Percentiles rank a stretch among this genome's conserved stretches.
These are phyloP conservation scores for Orbilia brochopaga DNA, from an alignment of 2,329 filamentous ascomycete genomes.

Conservation along the genomic window DNA sequence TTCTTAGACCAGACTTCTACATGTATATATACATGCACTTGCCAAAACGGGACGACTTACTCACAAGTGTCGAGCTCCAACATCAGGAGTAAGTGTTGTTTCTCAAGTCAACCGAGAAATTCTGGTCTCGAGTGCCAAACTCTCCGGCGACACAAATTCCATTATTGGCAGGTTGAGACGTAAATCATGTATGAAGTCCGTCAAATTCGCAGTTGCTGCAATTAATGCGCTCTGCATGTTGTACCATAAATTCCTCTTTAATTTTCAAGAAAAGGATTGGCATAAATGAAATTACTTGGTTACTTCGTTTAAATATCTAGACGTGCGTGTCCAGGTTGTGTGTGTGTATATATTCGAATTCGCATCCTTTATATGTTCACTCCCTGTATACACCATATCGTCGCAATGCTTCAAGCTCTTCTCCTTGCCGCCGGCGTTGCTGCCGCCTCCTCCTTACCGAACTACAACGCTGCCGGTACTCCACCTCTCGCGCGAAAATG, in stretches of 20 bases:
- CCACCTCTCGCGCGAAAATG: slow-evolving; percentile 51
- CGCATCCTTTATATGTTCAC: neutral
- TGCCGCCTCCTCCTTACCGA: slow-evolving; percentile 12
- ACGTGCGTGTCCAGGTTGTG: neutral
- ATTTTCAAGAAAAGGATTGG: neutral
- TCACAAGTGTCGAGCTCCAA: slow-evolving; percentile 11
- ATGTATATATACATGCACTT: too few relatives aligned
- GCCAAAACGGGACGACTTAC: slow-evolving; percentile 6
- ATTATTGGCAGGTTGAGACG: slow-evolving; percentile 13
- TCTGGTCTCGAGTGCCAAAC: too few relatives aligned
- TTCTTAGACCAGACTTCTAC: neutral
- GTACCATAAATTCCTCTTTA: slow-evolving; percentile 10
- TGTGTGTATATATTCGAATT: slow-evolving; percentile 2
- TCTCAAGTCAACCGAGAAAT: slow-evolving; percentile 15
- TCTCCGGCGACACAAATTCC: too few relatives aligned
- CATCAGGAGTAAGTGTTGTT: slow-evolving; percentile 15
- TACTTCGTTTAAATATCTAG: slow-evolving; percentile 6
- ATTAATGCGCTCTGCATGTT: slow-evolving; percentile 16
- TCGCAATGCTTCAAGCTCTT: slow-evolving; percentile 17
- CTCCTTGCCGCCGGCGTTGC: slow-evolving; percentile 15
- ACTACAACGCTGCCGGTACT: slow-evolving; percentile 56
- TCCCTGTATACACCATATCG: slow-evolving; percentile 9
- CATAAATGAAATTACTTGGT: neutral
- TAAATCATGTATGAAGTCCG: slow-evolving; percentile 20
- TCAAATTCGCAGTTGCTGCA: slow-evolving; percentile 11